A percentile compares a stretch with the other conserved stretches of the same genome.
Evolutionary conservation across 163 green algal genomes (phyloP).

Genomic region (Dunaliella salina): DNA sequence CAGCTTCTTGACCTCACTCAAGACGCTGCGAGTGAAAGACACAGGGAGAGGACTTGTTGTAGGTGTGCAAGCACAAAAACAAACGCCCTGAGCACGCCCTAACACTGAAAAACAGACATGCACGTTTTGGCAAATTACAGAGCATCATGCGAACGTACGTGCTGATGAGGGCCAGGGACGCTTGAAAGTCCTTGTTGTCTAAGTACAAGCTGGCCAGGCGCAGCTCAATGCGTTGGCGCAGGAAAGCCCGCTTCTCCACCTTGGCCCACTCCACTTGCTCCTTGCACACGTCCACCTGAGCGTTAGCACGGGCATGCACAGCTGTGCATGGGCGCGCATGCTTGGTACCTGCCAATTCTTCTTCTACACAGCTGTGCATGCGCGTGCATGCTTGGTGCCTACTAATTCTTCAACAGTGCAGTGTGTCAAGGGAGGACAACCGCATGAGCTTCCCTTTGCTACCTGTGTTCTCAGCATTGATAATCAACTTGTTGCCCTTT

Average conservation of each 20-base stretch:
- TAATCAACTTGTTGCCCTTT: no score
- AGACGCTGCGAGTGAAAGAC: conserved; percentile 45
- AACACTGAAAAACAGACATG: no score
- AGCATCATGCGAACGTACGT: conserved; percentile 25
- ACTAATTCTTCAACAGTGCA: no score
- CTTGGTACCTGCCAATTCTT: no score
- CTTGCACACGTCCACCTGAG: conserved; percentile 80
- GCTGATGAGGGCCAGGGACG: conserved; percentile 73
- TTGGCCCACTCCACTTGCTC: conserved; percentile 87
- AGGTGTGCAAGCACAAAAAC: no score
- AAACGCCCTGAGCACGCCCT: no score
- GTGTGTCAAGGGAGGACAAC: no score
- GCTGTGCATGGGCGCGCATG: not conserved
- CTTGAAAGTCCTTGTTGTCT: conserved; percentile 69
- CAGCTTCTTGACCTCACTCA: conserved; percentile 93
- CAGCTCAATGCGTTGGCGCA: conserved; percentile 92
- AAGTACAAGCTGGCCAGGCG: conserved; percentile 81
- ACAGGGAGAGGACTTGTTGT: no score
- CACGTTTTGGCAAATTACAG: no score
- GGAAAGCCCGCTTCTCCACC: conserved; percentile 91
- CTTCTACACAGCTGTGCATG: not conserved
- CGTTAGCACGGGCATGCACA: not conserved
- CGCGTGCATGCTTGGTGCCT: not conserved
- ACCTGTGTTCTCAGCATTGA: no score
- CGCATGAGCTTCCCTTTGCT: no score